Base-by-base conservation (phyloP, 805 yeast genomes). In the Lipomyces sp. region DNA sequence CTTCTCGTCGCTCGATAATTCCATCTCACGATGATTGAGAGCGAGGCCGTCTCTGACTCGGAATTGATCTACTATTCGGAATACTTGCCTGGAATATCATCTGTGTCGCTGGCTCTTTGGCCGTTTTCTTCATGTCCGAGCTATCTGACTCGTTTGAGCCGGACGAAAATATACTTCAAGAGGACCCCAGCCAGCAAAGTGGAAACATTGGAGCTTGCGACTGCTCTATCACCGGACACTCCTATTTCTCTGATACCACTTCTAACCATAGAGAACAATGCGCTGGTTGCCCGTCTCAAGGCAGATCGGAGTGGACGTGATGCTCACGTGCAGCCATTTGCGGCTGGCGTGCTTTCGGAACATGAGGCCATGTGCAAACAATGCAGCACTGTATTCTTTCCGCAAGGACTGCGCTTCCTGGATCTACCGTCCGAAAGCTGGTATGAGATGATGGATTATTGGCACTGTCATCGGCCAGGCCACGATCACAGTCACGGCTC, bases 381-480 rank as follows among this genome's bases (percentile, higher is more conserved):
- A 13, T 59, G 61, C 45, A 24, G 39, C 1, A 16, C 23, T 3
- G 23, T 14, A 4, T n/a, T 48, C 19, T 18, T 56, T 2, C 21
- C 38, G 6, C 23, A 31, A 5, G 65, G 32, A 7, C 13, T 66
- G 61, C 63, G 43, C 21, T 54, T 42, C 22, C 39, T 54, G 26
- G 86, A 86, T 34, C 78, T 91, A 82, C 98, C 98, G 0, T 84
- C 95, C 1, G 97, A 89, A 63, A 72, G 80, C 43, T 91, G 98
- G 98, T 80, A 84, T 13, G 98, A 91, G 65, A 71, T 93, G 77
- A 84, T 91, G 95, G 98, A 91, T 51, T 85, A 84, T 58, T 91
- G 98, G 98, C 97, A 91, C 65, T 91, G 98, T 64, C 97, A 91
- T 49, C 71, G 71, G 49, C 75, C 75, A 29, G 44, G 43, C 29